Conservation (phyloP, 2,329 filamentous ascomycete genomes). For the Stagonosporopsis vannaccii region DNA sequence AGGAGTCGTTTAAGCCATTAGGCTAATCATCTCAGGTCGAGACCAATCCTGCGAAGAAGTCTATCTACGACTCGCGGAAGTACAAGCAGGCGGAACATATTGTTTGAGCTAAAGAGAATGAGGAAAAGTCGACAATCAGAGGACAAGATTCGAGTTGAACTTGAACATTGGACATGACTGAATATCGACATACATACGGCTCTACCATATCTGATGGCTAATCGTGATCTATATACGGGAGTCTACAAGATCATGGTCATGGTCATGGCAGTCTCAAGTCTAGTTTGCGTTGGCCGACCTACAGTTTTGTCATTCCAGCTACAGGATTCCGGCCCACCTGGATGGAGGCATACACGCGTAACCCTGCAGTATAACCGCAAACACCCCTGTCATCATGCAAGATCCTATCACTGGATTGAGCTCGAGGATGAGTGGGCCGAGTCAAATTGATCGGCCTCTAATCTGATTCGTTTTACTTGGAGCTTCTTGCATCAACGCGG, state of each 20-base stretch:
- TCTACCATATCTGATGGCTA: too few relatives aligned
- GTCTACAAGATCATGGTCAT: too few relatives aligned
- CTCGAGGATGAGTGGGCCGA: not conserved
- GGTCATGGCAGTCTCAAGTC: too few relatives aligned
- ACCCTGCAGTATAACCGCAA: not conserved
- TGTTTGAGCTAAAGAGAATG: too few relatives aligned
- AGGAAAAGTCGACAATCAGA: too few relatives aligned
- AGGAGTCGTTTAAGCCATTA: too few relatives aligned
- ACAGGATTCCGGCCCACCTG: too few relatives aligned
- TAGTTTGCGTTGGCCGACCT: not conserved
- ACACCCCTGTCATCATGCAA: not conserved
- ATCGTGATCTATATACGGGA: too few relatives aligned
- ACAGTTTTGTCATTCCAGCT: not conserved
- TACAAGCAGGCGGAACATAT: not conserved
- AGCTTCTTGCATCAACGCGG: not conserved
- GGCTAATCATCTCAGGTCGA: not conserved
- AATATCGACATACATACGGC: too few relatives aligned
- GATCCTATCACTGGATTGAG: not conserved
- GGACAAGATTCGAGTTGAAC: too few relatives aligned
- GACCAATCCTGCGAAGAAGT: not conserved
- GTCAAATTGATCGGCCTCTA: not conserved
- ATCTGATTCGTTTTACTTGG: not conserved
- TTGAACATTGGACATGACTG: too few relatives aligned
- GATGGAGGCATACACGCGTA: not conserved
- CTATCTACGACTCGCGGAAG: constrained; percentile 3